These are phyloP conservation scores for Monilinia fructigena DNA, from an alignment of 2,329 filamentous ascomycete genomes.

Conservation along the genomic window DNA sequence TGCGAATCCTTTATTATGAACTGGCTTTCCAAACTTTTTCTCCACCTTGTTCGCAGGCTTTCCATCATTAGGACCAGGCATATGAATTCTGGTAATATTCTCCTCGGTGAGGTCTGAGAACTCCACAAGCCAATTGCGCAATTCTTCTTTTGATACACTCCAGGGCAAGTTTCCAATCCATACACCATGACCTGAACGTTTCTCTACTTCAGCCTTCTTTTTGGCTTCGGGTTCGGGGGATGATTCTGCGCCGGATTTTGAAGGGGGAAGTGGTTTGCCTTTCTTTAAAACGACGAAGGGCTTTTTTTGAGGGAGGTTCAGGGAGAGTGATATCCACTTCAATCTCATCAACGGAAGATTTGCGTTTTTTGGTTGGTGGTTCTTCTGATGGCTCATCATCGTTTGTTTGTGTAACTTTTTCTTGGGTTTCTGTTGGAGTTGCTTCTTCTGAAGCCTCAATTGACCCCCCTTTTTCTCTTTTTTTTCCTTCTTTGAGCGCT, in stretches of 20 bases:
- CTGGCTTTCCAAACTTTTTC: conserved; percentile 36
- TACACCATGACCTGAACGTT: conserved; percentile 77
- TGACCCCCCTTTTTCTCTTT: conserved; percentile 6
- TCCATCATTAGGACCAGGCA: conserved; percentile 50
- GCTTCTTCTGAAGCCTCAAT: neutral
- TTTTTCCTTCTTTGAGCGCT: conserved; percentile 25
- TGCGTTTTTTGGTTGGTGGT: conserved; percentile 61
- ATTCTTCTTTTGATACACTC: conserved; percentile 67
- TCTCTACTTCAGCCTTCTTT: conserved; percentile 46
- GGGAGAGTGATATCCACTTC: conserved; percentile 88
- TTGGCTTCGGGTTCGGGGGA: conserved; percentile 44
- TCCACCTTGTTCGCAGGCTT: conserved; percentile 39
- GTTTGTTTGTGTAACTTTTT: conserved; percentile 14
- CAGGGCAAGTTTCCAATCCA: conserved; percentile 98
- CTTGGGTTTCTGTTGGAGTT: neutral
- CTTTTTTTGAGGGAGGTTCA: conserved; percentile 93
- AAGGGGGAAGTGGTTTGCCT: conserved; percentile 56
- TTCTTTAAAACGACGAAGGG: conserved; percentile 87
- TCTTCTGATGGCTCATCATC: conserved; percentile 24
- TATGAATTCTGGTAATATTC: conserved; percentile 73
- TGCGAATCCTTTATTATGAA: conserved; percentile 83
- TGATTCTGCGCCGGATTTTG: conserved; percentile 45
- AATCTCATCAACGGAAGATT: conserved; percentile 66
- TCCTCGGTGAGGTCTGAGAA: conserved; percentile 65
- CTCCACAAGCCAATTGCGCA: conserved; percentile 77